Percentiles rank a stretch among this genome's conserved stretches.
phyloP scores from a whole-genome alignment of 1,284 basidiomycete species.

The Marasmius sp. region DNA sequence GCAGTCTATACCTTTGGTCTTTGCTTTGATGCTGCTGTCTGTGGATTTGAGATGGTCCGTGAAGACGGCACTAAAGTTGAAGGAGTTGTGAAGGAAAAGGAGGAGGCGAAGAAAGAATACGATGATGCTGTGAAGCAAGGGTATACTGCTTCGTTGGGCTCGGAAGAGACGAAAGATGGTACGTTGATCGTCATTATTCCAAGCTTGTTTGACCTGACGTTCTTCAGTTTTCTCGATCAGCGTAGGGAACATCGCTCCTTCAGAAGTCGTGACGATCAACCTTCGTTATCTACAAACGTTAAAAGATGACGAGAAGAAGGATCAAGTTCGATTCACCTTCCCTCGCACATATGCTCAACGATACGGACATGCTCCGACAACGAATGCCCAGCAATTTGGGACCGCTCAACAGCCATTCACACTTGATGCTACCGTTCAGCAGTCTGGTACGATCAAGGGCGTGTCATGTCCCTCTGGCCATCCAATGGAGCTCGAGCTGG shows the following conservation, averaged over 20 bases:
- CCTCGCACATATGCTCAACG: constrained; percentile 9
- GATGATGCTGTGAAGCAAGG: not conserved
- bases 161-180: constrained; percentile 7
- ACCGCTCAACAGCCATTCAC: not conserved
- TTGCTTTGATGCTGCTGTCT: constrained; percentile 13
- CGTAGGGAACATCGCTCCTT: constrained; percentile 8
- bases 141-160: constrained; percentile 4
- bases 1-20: constrained; percentile 1
- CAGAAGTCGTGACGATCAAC: constrained; percentile 11
- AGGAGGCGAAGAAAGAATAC: not conserved
- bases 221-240: constrained; percentile 2
- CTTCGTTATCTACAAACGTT: constrained; percentile 8
- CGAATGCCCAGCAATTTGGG: not conserved
- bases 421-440: constrained; percentile 3
- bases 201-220: not conserved
- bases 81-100: constrained; percentile 10
- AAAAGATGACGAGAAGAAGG: constrained; percentile 11
- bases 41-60: constrained; percentile 10
- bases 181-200: not conserved
- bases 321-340: constrained; percentile 10
- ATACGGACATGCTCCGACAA: constrained; percentile 7
- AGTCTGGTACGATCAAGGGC: constrained; percentile 5
- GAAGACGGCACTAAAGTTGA: constrained; percentile 8
- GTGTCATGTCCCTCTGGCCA: constrained; percentile 11
- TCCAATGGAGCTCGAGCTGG: constrained; percentile 7